Percentiles rank a stretch among this genome's conserved stretches.
Evolutionary conservation across 2,329 filamentous ascomycete species (phyloP).

Genomic region (Cercospora zeina): DNA sequence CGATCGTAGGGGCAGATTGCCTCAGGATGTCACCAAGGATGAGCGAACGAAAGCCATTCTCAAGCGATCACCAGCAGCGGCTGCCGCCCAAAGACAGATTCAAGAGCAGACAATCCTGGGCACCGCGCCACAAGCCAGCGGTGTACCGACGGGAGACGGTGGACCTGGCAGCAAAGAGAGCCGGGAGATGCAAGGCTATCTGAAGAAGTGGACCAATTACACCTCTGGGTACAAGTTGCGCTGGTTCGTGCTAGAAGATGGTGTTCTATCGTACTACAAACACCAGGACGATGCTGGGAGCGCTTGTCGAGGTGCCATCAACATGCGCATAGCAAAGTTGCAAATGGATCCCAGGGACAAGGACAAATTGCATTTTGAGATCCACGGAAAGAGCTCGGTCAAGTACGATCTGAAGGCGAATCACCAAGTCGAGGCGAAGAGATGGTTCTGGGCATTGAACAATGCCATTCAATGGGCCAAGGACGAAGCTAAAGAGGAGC

Average conservation of each 20-base stretch:
- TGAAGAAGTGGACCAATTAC: slow-evolving; percentile 99
- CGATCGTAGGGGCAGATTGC: slow-evolving; percentile 91
- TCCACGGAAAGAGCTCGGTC: slow-evolving; percentile 95
- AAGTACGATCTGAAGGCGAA: slow-evolving; percentile 98
- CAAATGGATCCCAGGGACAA: slow-evolving; percentile 98
- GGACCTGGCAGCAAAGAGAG: slow-evolving; percentile 76
- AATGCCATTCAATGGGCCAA: slow-evolving; percentile 99
- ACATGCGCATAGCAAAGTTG: slow-evolving; percentile 93
- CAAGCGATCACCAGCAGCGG: slow-evolving; percentile 91
- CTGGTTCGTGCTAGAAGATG: slow-evolving; percentile 98
- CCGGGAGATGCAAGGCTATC: slow-evolving; percentile 95
- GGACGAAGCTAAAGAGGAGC: slow-evolving; percentile 90
- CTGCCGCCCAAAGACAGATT: slow-evolving; percentile 89
- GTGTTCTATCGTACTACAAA: slow-evolving; percentile 97
- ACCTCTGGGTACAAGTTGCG: slow-evolving; percentile 93
- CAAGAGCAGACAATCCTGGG: slow-evolving; percentile 96
- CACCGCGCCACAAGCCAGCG: slow-evolving; percentile 55
- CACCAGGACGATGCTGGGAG: slow-evolving; percentile 96
- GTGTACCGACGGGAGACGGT: slow-evolving; percentile 46
- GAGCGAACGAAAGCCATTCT: slow-evolving; percentile 84
- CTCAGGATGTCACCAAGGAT: slow-evolving; percentile 95
- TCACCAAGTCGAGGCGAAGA: slow-evolving; percentile 95
- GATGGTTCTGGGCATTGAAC: slow-evolving; percentile 98
- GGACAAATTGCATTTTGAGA: slow-evolving; percentile 97
- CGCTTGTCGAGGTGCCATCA: slow-evolving; percentile 95